phyloP scores from a whole-genome alignment of 768 basidiomycete species.

The Leccinum variicolor region DNA sequence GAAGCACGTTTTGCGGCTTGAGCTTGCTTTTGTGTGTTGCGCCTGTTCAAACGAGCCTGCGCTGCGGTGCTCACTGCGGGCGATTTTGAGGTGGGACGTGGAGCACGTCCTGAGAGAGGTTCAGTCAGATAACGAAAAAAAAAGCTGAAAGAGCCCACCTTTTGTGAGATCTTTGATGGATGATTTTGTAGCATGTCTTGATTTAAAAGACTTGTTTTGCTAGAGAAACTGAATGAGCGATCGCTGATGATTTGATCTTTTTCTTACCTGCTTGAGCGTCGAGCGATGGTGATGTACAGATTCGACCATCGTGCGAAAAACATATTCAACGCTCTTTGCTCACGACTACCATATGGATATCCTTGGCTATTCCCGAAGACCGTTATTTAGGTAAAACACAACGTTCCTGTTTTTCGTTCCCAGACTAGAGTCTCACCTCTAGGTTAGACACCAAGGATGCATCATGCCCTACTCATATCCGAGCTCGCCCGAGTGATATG shows the following conservation, averaged over 20 bases:
- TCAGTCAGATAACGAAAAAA: not conserved
- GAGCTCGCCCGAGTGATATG: constrained; percentile 21
- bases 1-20: constrained; percentile 70
- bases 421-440: too few species aligned
- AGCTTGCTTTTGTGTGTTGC: constrained; percentile 81
- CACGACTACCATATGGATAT: too few species aligned
- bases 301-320: constrained; percentile 19
- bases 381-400: too few species aligned
- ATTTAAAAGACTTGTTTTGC: constrained; percentile 93
- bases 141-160: constrained; percentile 42
- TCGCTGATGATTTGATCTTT: not conserved
- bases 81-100: constrained; percentile 52
- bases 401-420: too few species aligned
- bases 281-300: constrained; percentile 63
- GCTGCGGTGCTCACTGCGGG: constrained; percentile 48
- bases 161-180: constrained; percentile 82
- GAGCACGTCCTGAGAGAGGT: constrained; percentile 48
- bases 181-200: constrained; percentile 84
- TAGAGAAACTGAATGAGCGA: constrained; percentile 26
- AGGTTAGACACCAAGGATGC: constrained; percentile 11
- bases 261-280: constrained; percentile 77
- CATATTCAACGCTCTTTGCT: too few species aligned
- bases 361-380: too few species aligned
- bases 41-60: constrained; percentile 74
- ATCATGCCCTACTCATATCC: constrained; percentile 22